Evolutionary conservation across 208 protist species (phyloP).

Genomic region (Endotrypanum monterogeii): DNA sequence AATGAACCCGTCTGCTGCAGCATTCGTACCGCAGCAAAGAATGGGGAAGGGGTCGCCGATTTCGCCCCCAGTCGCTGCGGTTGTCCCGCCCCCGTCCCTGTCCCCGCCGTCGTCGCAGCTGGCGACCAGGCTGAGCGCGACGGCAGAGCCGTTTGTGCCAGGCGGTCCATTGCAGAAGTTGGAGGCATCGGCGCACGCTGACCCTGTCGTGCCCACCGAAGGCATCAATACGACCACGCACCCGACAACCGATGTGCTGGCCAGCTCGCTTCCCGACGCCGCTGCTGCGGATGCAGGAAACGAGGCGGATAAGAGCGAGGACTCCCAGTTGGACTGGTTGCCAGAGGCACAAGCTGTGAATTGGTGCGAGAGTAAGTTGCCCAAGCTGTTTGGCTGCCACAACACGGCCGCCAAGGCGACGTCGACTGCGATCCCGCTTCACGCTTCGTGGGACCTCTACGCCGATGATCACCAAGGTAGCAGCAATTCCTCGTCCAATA

Average conservation of each 20-base stretch:
- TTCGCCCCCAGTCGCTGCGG: not conserved
- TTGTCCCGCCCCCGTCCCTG: too few species aligned
- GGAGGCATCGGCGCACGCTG: conserved; percentile 9
- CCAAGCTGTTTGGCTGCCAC: conserved; percentile 58
- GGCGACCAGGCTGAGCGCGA: conserved; percentile 53
- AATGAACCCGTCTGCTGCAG: conserved; percentile 64
- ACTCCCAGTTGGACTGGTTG: conserved; percentile 38
- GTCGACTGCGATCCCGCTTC: conserved; percentile 52
- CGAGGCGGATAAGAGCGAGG: conserved; percentile 21
- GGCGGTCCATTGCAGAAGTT: conserved; percentile 19
- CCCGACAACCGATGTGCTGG: conserved; percentile 6
- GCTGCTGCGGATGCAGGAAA: conserved; percentile 13
- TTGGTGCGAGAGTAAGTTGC: conserved; percentile 56
- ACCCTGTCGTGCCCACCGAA: not conserved
- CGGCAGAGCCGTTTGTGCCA: conserved; percentile 66
- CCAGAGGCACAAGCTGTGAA: conserved; percentile 40
- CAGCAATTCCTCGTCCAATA: conserved; percentile 20
- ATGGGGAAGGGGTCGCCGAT: conserved; percentile 3
- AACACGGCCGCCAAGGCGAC: conserved; percentile 61
- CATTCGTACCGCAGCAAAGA: conserved; percentile 45
- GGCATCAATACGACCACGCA: not conserved
- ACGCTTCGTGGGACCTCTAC: conserved; percentile 80
- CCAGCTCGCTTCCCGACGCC: not conserved
- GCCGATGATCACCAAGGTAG: conserved; percentile 70
- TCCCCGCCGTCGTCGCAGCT: conserved; percentile 23